Base-by-base conservation (phyloP, 1,284 basidiomycete genomes). In the Sporisorium graminicola region DNA sequence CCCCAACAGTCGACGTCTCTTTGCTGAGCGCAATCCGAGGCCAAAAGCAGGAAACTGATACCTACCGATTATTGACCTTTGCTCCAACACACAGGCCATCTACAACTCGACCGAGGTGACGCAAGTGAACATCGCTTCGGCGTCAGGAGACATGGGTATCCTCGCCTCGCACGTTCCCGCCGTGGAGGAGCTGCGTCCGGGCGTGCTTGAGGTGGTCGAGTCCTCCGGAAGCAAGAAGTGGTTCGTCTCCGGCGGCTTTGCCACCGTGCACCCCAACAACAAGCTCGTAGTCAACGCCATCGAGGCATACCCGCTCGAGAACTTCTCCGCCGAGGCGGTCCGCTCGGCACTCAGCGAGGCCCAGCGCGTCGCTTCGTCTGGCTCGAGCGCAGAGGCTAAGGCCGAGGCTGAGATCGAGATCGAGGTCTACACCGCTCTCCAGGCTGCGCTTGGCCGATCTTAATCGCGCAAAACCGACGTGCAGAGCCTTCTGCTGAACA, bases 251-350 rank as follows among this genome's bases (percentile, higher is more conserved):
- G 92, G 94, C 75, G 97, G 97, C 68, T 98, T 99, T 86, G 96
- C 97, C 63, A 98, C 93, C 68, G 94, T 99, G 56, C 97, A 99
- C 88, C 94, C 94, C 57, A 95, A 95, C 89, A 99, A 98, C 90
- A 91, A 90, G 81, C 89, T 99, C 68, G 98, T 96, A 49, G 93
- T 99, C 87, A 99, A 99, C 88, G 94, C 93, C 72, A 92, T 99
- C 61, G 97, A 99, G 89, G 97, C 93, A 72, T 96, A 95, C 82
- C 91, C 94, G 50, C 88, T 99, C 37, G 95, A 97, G 73, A 89
- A 92, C 61, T 98, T 97, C 88, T 95, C 94, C 3, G 79, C 89
- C 22, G 94, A 96, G 89, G 93, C 93, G 80, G 90, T 98, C 81
- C 93, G 94, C 79, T 88, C 92, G 42, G 94, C 94, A 86, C 90